phyloP scores from a whole-genome alignment of 2,329 filamentous ascomycete genomes.

The Cladobotryum mycophilum region DNA sequence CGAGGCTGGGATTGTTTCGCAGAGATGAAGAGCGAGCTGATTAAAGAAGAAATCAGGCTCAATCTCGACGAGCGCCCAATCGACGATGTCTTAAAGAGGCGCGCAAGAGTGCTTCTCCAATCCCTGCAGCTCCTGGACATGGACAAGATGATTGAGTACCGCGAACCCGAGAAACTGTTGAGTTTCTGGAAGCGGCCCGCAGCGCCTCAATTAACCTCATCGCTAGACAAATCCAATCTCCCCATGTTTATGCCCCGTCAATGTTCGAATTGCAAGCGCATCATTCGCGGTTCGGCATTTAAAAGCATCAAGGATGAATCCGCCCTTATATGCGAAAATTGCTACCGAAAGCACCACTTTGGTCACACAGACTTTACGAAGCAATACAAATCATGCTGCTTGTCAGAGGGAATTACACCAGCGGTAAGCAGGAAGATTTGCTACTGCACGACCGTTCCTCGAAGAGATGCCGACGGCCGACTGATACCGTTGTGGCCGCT shows the following conservation, averaged over 20 bases:
- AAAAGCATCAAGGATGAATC: conserved; percentile 5
- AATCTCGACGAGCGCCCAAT: conserved; percentile 3
- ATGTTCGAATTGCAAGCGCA: conserved; percentile 15
- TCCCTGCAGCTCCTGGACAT: conserved; percentile 30
- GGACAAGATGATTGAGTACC: conserved; percentile 32
- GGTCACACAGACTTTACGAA: conserved; percentile 23
- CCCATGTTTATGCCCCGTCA: conserved; percentile 16
- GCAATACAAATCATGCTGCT: conserved; percentile 28
- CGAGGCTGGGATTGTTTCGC: conserved; percentile 19
- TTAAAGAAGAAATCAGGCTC: conserved; percentile 11
- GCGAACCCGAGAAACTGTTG: conserved; percentile 17
- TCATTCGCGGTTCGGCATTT: conserved; percentile 22
- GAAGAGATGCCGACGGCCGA: conserved; percentile 16
- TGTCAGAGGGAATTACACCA: conserved; percentile 20
- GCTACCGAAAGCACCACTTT: conserved; percentile 25
- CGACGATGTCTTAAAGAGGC: conserved; percentile 11
- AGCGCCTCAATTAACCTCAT: conserved; percentile 19
- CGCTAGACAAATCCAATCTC: conserved; percentile 7
- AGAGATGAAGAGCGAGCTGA: conserved; percentile 17
- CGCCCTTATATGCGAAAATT: conserved; percentile 26
- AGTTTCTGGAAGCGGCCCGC: conserved; percentile 21
- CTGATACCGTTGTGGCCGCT: conserved; percentile 15
- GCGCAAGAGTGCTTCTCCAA: conserved; percentile 27
- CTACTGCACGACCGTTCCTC: conserved; percentile 16
- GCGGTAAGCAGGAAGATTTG: conserved; percentile 21